Percentiles rank a stretch among this genome's conserved stretches.
Conservation (phyloP, 495 filamentous ascomycete genomes). For the Rostrohypoxylon terebratum region DNA sequence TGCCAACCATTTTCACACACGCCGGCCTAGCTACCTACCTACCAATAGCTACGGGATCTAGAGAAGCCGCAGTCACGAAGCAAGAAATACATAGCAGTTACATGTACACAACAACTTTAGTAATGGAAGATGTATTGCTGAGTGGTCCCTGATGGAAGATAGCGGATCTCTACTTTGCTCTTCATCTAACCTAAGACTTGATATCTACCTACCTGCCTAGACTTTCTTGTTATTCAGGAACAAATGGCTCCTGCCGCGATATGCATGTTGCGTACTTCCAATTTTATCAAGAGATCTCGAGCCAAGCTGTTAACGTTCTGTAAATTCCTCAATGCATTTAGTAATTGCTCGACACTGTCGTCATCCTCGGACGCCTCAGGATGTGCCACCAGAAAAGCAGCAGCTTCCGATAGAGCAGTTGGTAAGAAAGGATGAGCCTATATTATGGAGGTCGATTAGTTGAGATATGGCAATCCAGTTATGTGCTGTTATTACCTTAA, state of each 20-base stretch:
- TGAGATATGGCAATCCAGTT: neutral
- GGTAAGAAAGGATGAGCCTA: constrained; percentile 12
- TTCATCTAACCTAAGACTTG: too few relatives aligned
- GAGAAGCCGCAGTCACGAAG: too few relatives aligned
- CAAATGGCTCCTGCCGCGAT: neutral
- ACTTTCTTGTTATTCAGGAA: neutral
- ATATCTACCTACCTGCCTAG: neutral
- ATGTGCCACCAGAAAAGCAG: constrained; percentile 4
- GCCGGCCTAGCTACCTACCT: too few relatives aligned
- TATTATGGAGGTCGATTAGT: neutral
- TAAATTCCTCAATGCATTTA: neutral
- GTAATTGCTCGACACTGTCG: neutral
- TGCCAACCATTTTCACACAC: too few relatives aligned
- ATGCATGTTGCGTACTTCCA: neutral
- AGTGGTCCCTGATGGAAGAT: too few relatives aligned
- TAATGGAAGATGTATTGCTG: too few relatives aligned
- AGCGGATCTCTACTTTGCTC: too few relatives aligned
- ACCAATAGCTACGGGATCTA: too few relatives aligned
- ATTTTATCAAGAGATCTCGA: constrained; percentile 2
- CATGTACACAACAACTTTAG: too few relatives aligned
- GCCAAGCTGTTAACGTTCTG: constrained; percentile 4
- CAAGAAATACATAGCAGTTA: too few relatives aligned
- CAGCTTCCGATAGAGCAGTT: neutral
- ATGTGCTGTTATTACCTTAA: neutral
- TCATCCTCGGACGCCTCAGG: neutral